phyloP scores from a whole-genome alignment of 2,329 filamentous ascomycete genomes.

The Corinectria fuckeliana region DNA sequence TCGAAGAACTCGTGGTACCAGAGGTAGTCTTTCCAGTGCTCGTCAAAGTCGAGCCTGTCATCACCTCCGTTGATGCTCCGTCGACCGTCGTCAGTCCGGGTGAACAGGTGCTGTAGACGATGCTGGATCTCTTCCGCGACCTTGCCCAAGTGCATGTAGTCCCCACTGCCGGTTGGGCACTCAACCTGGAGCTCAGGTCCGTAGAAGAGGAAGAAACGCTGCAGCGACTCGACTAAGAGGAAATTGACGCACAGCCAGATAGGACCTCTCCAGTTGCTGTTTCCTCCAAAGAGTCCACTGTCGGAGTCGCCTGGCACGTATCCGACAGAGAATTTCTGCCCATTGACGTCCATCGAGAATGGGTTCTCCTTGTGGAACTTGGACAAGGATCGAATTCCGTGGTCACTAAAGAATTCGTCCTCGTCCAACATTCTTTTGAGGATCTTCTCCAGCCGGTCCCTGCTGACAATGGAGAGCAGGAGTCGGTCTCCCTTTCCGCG shows the following conservation, averaged over 20 bases:
- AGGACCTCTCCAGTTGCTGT: constrained; percentile 96
- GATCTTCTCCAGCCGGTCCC: constrained; percentile 89
- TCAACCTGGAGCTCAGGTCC: constrained; percentile 88
- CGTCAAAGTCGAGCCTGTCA: constrained; percentile 87
- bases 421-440: constrained; percentile 92
- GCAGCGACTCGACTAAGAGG: constrained; percentile 89
- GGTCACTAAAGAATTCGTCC: constrained; percentile 87
- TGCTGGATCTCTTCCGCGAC: constrained; percentile 96
- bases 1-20: constrained; percentile 99
- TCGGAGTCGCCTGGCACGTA: constrained; percentile 97
- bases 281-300: constrained; percentile 92
- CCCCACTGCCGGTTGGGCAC: constrained; percentile 90
- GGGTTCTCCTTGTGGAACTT: constrained; percentile 91
- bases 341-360: constrained; percentile 95
- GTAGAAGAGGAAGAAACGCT: constrained; percentile 96
- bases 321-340: constrained; percentile 83
- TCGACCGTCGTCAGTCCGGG: constrained; percentile 81
- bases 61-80: constrained; percentile 88
- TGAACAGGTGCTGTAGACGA: constrained; percentile 89
- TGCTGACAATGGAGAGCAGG: constrained; percentile 87
- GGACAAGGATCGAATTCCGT: constrained; percentile 90
- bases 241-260: constrained; percentile 98
- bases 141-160: constrained; percentile 94
- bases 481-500: constrained; percentile 90
- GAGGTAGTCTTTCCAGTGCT: constrained; percentile 82